These are phyloP conservation scores for Cladosporium sp. DNA, from an alignment of 2,329 filamentous ascomycete species.

Conservation along the genomic window DNA sequence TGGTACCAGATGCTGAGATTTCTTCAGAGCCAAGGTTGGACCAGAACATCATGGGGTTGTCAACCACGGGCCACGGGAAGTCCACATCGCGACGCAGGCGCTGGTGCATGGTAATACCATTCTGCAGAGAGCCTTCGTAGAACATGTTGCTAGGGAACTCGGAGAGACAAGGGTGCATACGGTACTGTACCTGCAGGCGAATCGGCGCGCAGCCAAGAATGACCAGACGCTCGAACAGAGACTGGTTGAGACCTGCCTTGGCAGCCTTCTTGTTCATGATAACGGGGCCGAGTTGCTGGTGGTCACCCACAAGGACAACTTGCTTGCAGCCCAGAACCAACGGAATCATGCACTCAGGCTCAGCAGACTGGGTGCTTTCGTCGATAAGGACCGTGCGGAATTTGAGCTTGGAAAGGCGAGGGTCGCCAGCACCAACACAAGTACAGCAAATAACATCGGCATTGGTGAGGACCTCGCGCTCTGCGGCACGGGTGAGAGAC, in stretches of 20 bases:
- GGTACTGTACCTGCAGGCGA: slow-evolving; percentile 93
- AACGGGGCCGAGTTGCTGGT: slow-evolving; percentile 95
- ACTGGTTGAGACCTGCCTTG: slow-evolving; percentile 95
- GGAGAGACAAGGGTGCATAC: slow-evolving; percentile 97
- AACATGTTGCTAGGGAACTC: slow-evolving; percentile 99
- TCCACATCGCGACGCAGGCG: slow-evolving; percentile 90
- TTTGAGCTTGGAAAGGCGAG: slow-evolving; percentile 93
- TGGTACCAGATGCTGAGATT: slow-evolving; percentile 95
- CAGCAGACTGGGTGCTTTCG: slow-evolving; percentile 95
- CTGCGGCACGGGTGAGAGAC: slow-evolving; percentile 87
- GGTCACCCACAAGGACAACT: slow-evolving; percentile 96
- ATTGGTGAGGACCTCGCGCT: slow-evolving; percentile 91
- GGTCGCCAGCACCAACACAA: slow-evolving; percentile 95
- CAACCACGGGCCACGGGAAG: slow-evolving; percentile 93
- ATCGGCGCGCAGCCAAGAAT: slow-evolving; percentile 89
- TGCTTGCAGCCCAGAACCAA: slow-evolving; percentile 97
- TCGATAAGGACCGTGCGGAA: slow-evolving; percentile 98
- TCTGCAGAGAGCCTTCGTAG: slow-evolving; percentile 95
- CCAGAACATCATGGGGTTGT: slow-evolving; percentile 99
- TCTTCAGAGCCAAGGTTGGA: slow-evolving; percentile 97
- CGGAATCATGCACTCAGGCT: slow-evolving; percentile 98
- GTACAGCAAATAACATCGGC: slow-evolving; percentile 99
- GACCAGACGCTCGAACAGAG: slow-evolving; percentile 94
- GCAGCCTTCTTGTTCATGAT: slow-evolving; percentile 99
- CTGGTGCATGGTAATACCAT: slow-evolving; percentile 88